These are phyloP conservation scores for Ottelia alismoides DNA, from an alignment of 106 monocot species.

Conservation along the genomic window DNA sequence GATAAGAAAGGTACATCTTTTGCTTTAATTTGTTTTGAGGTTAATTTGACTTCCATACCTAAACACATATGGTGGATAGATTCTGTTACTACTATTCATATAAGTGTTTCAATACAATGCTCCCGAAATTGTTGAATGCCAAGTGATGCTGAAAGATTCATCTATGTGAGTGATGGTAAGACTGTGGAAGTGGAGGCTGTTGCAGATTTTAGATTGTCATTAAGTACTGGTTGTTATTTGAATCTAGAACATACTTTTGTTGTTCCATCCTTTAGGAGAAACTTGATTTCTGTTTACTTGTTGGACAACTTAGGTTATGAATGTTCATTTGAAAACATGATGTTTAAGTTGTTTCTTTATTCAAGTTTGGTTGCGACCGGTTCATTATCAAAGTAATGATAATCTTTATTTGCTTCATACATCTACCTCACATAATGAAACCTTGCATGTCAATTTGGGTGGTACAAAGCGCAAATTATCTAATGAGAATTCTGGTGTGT, in stretches of 20 bases:
- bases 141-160: conserved; percentile 16
- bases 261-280: conserved; percentile 16
- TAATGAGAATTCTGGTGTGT: conserved; percentile 4
- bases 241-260: conserved; percentile 1
- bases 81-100: conserved; percentile 1
- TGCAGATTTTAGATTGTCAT: conserved; percentile 2
- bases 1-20: too few species aligned
- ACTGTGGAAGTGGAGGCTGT: conserved; percentile 6
- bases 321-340: conserved; percentile 14
- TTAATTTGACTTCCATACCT: too few species aligned
- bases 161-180: conserved; percentile 14
- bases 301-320: conserved; percentile 12
- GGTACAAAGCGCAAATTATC: conserved; percentile 1
- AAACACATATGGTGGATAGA: conserved; percentile 11
- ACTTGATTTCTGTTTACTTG: conserved; percentile 10
- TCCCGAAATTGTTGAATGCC: conserved; percentile 4
- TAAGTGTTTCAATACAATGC: conserved; percentile 1
- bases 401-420: conserved; percentile 4
- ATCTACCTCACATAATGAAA: conserved; percentile 1
- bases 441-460: background rate
- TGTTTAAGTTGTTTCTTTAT: background rate
- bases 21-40: too few species aligned
- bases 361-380: conserved; percentile 3
- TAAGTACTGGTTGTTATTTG: conserved; percentile 2
- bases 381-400: background rate